Percentiles rank a stretch among this genome's conserved stretches.
phyloP scores from a whole-genome alignment of 1,284 basidiomycete species.

The Xerocomus cyaneibrunnescens region DNA sequence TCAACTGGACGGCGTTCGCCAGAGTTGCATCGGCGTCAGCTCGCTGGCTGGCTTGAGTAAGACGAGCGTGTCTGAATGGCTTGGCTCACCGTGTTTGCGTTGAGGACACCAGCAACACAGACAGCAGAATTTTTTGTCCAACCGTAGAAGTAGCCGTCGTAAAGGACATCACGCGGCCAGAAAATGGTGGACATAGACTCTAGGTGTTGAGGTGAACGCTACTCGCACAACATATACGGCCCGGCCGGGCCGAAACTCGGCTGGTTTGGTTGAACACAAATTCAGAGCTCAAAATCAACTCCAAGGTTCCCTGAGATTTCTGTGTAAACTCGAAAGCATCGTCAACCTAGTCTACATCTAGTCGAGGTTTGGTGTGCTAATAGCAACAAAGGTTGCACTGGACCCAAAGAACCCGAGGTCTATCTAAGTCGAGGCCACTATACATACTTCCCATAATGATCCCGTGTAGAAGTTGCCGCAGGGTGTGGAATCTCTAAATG shows the following conservation, averaged over 20 bases:
- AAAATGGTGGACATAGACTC: constrained; percentile 45
- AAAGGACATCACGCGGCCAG: constrained; percentile 51
- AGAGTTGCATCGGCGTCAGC: constrained; percentile 22
- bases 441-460: constrained; percentile 31
- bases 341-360: no score
- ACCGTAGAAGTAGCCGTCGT: constrained; percentile 52
- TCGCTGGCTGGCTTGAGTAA: constrained; percentile 16
- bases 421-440: constrained; percentile 6
- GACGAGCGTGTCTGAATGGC: neutral
- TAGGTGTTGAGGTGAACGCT: neutral
- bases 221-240: neutral
- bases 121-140: constrained; percentile 43
- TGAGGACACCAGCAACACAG: constrained; percentile 53
- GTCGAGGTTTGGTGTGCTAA: no score
- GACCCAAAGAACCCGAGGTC: no score
- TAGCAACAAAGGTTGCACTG: no score
- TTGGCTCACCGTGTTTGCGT: constrained; percentile 34
- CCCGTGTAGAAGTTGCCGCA: constrained; percentile 20
- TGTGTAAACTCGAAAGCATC: no score
- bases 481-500: constrained; percentile 15
- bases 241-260: constrained; percentile 14
- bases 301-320: no score
- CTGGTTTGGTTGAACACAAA: no score
- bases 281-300: no score
- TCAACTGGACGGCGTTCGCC: constrained; percentile 9